These are phyloP conservation scores for Xerocomellus dryophilus DNA, from an alignment of 768 basidiomycete species.

Conservation along the genomic window DNA sequence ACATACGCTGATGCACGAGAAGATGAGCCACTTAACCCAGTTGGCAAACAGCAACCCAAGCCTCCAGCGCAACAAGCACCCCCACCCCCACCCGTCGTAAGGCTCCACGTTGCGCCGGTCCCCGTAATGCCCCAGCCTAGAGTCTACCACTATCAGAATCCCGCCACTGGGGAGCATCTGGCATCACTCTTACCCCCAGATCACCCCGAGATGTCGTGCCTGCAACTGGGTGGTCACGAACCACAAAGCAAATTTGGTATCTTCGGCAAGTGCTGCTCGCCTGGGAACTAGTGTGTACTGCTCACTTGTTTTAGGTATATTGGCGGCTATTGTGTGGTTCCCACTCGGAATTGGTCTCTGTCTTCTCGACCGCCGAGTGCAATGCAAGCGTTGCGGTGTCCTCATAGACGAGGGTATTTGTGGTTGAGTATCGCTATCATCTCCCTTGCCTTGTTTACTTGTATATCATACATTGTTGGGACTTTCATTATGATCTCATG, in stretches of 20 bases:
- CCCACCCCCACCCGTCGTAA: slow-evolving; percentile 13
- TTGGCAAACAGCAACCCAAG: slow-evolving; percentile 16
- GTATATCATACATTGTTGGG: background rate
- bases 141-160: slow-evolving; percentile 69
- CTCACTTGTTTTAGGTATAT: slow-evolving; percentile 47
- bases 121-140: slow-evolving; percentile 41
- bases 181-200: slow-evolving; percentile 68
- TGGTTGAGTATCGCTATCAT: slow-evolving; percentile 13
- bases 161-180: slow-evolving; percentile 52
- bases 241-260: slow-evolving; percentile 63
- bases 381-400: slow-evolving; percentile 52
- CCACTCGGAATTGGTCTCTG: slow-evolving; percentile 78
- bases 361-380: slow-evolving; percentile 67
- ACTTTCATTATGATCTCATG: background rate
- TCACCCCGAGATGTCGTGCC: slow-evolving; percentile 81
- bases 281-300: background rate
- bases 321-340: slow-evolving; percentile 87
- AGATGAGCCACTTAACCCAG: slow-evolving; percentile 9
- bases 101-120: slow-evolving; percentile 29
- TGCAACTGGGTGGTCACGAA: slow-evolving; percentile 73
- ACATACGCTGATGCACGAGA: background rate
- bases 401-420: slow-evolving; percentile 39
- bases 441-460: background rate
- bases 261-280: slow-evolving; percentile 48
- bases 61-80: slow-evolving; percentile 1